Percentiles rank a stretch among this genome's conserved stretches.
These are phyloP conservation scores for Hygrocybe punicea DNA, from an alignment of 768 basidiomycete species.

Conservation along the genomic window DNA sequence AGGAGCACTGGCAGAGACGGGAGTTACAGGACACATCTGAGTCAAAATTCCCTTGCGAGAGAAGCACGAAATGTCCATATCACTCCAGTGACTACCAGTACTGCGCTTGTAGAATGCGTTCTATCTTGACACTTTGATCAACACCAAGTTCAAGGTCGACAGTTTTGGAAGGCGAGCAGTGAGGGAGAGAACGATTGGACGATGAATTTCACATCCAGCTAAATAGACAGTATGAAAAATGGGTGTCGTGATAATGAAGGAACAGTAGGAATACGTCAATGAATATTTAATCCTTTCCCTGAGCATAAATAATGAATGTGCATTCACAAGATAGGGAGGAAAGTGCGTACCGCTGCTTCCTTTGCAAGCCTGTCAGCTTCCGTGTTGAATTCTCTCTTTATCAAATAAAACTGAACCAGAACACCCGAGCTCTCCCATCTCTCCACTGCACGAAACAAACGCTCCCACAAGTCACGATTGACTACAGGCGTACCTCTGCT, in stretches of 20 bases:
- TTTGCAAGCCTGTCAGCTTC: slow-evolving; percentile 21
- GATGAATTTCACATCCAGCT: not conserved
- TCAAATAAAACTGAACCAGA: slow-evolving; percentile 20
- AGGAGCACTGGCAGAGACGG: too few species aligned
- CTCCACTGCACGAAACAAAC: slow-evolving; percentile 13
- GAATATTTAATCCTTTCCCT: not conserved
- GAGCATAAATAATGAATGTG: not conserved
- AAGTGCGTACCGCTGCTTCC: slow-evolving; percentile 1
- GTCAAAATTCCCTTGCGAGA: too few species aligned
- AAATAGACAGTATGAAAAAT: not conserved
- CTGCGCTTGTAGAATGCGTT: too few species aligned
- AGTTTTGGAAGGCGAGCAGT: too few species aligned
- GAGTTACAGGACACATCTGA: too few species aligned
- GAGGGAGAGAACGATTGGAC: too few species aligned
- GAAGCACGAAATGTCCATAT: too few species aligned
- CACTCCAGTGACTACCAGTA: too few species aligned
- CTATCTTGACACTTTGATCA: too few species aligned
- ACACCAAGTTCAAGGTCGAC: too few species aligned
- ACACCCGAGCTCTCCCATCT: slow-evolving; percentile 16
- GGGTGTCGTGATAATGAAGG: not conserved
- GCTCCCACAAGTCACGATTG: slow-evolving; percentile 28
- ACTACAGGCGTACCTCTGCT: slow-evolving; percentile 11
- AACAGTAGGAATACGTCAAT: not conserved
- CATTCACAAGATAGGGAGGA: not conserved
- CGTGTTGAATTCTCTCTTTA: slow-evolving; percentile 18